These are phyloP conservation scores for Aureobasidium sp. DNA, from an alignment of 2,329 filamentous ascomycete species.

Conservation along the genomic window DNA sequence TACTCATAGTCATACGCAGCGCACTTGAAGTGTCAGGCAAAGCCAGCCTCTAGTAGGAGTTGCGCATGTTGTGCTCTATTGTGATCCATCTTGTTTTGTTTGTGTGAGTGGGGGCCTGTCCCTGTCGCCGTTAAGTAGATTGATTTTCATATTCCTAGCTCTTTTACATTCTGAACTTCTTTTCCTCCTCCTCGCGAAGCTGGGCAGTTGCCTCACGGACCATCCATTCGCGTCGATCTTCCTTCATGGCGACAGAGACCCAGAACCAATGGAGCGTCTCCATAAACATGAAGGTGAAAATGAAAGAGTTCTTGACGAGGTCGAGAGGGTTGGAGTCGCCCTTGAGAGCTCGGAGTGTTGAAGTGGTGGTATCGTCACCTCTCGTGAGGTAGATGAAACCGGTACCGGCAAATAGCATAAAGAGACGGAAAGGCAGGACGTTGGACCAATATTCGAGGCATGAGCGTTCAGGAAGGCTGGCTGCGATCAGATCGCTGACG, in stretches of 20 bases:
- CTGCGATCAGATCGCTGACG: constrained; percentile 40
- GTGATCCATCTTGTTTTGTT: too few species aligned
- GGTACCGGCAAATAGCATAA: constrained; percentile 54
- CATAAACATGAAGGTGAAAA: constrained; percentile 78
- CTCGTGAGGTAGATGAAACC: constrained; percentile 58
- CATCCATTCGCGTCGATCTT: constrained; percentile 46
- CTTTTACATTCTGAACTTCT: constrained; percentile 12
- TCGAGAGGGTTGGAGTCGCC: constrained; percentile 40
- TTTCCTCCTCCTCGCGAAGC: constrained; percentile 11
- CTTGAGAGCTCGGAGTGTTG: constrained; percentile 17
- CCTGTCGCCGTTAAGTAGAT: too few species aligned
- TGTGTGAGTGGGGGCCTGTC: too few species aligned
- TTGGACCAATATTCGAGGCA: constrained; percentile 42
- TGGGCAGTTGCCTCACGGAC: constrained; percentile 19
- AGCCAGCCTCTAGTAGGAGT: too few species aligned
- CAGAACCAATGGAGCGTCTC: constrained; percentile 85
- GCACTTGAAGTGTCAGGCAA: too few species aligned
- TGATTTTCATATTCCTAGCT: background rate
- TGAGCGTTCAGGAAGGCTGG: constrained; percentile 37
- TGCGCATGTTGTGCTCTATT: too few species aligned
- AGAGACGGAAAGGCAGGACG: constrained; percentile 56
- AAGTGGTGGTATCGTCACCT: constrained; percentile 43
- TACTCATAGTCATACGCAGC: too few species aligned
- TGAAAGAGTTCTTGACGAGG: constrained; percentile 70
- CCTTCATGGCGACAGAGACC: constrained; percentile 64